Evolutionary conservation across 768 basidiomycete genomes (phyloP).

Genomic region (Holtermannia corniformis): DNA sequence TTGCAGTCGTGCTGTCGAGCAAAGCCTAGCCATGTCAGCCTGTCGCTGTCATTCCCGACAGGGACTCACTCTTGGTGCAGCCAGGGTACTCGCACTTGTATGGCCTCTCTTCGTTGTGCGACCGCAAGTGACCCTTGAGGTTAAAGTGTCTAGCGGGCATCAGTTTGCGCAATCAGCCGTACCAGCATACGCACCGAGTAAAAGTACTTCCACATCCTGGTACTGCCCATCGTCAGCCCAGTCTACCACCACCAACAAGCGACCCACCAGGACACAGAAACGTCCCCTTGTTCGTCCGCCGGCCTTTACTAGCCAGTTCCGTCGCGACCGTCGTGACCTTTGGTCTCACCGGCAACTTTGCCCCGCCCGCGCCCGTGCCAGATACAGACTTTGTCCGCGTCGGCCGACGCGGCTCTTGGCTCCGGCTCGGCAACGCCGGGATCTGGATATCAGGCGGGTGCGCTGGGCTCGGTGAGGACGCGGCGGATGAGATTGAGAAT

Average conservation of each 20-base stretch:
- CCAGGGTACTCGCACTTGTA: constrained; percentile 93
- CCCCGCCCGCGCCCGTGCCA: constrained; percentile 6
- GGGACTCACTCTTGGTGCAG: constrained; percentile 56
- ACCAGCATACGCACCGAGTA: too few species aligned
- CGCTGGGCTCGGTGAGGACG: constrained; percentile 7
- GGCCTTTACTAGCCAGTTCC: constrained; percentile 69
- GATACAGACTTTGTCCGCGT: neutral
- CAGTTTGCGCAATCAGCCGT: too few species aligned
- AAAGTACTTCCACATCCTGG: constrained; percentile 84
- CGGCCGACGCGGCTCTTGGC: neutral
- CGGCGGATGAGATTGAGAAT: constrained; percentile 25
- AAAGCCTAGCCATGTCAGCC: constrained; percentile 50
- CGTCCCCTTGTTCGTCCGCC: constrained; percentile 79
- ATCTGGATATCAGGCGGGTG: constrained; percentile 1
- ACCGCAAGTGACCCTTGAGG: constrained; percentile 87
- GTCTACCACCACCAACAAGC: neutral
- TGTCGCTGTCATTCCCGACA: neutral
- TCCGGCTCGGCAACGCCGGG: neutral
- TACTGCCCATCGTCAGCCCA: constrained; percentile 43
- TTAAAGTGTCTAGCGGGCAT: constrained; percentile 86
- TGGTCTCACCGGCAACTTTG: constrained; percentile 51
- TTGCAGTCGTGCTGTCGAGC: constrained; percentile 94
- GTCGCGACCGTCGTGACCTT: constrained; percentile 89
- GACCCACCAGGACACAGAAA: constrained; percentile 57
- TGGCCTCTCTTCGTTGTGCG: constrained; percentile 88